Base-by-base conservation (phyloP, 352 stramenopile genomes). In the Elongisporangium senticosum region DNA sequence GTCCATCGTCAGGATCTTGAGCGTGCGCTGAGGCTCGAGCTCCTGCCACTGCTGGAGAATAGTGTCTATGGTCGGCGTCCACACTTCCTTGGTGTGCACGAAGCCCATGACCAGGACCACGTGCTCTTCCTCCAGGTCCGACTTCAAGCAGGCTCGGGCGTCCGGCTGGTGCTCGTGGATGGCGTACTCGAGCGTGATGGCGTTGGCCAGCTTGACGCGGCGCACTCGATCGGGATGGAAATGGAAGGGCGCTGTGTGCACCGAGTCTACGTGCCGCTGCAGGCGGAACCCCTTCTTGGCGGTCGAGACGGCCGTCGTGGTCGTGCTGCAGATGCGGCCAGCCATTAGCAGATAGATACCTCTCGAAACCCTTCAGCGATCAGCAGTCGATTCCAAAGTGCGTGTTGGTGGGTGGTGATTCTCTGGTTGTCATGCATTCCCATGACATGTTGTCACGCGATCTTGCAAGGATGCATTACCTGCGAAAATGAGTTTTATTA, bases 71-170 rank as follows among this genome's bases (percentile, higher is more conserved):
- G 69, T 62, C 1, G 71, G 63, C 0, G 65, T 59, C 74, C 71
- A 83, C 15, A 64, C 63, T 52, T 83, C 74, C 50, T 83, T 79
- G 8, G 68, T 52, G 50, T 73, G 59, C n/a, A 69, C 26, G 58
- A 79, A 77, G 0, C 74, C 74, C 68, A 83, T 79, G 56, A 83
- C 67, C 23, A 83, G 43, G 19, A 79, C 58, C 22, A 83, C 56
- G n/a, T 65, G 65, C 52, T 63, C 52, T 37, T 63, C 58, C 13
- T 63, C 58, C 23, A 2, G 2, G 1, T 24, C 48, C 3, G 19
- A 10, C 19, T 52, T 24, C 21, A 39, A 64, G 59, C 10, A 66
- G 55, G 19, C 61, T 58, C 5, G 55, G 0, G 62, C 53, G 49
- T 61, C 63, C 26, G 54, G 59, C 53, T 67, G 62, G 7, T 69